A percentile compares a stretch with the other conserved stretches of the same genome.
These are phyloP conservation scores for Dionaea muscipula DNA, from an alignment of 179 eudicot genomes.

Conservation along the genomic window DNA sequence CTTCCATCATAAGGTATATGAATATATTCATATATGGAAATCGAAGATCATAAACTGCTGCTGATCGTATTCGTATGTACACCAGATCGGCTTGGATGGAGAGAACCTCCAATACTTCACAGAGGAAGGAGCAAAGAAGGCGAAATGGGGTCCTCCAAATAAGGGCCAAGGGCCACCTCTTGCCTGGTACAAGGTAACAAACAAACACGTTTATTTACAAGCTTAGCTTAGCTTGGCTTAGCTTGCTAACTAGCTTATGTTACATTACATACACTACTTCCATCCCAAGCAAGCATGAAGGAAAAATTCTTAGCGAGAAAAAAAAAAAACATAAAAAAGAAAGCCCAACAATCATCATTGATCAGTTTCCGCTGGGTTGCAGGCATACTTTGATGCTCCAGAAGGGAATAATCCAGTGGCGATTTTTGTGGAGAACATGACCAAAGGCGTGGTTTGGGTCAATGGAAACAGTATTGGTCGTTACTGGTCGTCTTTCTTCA, in stretches of 20 bases:
- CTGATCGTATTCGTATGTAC: neutral
- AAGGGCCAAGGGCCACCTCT: constrained; percentile 24
- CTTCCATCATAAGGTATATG: constrained; percentile 60
- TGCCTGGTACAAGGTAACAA: constrained; percentile 78
- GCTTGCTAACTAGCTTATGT: neutral
- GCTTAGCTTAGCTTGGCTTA: neutral
- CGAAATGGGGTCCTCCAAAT: constrained; percentile 38
- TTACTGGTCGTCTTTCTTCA: constrained; percentile 53
- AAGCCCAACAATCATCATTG: no score
- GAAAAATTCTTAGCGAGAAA: no score
- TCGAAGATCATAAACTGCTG: neutral
- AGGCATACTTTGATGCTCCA: constrained; percentile 74
- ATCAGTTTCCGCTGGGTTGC: constrained; percentile 15
- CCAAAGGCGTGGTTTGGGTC: constrained; percentile 72
- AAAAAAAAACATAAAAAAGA: no score
- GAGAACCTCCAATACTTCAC: constrained; percentile 41
- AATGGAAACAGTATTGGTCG: constrained; percentile 80
- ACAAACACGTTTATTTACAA: constrained; percentile 7
- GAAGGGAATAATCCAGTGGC: constrained; percentile 68
- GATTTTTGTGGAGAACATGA: constrained; percentile 47
- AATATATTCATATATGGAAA: neutral
- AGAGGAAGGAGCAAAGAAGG: constrained; percentile 46
- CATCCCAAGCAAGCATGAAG: no score
- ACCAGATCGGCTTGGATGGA: constrained; percentile 53
- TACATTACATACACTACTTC: no score